Percentiles rank a stretch among this genome's conserved stretches.
phyloP scores from a whole-genome alignment of 768 basidiomycete species.

The Leccinum broughii region DNA sequence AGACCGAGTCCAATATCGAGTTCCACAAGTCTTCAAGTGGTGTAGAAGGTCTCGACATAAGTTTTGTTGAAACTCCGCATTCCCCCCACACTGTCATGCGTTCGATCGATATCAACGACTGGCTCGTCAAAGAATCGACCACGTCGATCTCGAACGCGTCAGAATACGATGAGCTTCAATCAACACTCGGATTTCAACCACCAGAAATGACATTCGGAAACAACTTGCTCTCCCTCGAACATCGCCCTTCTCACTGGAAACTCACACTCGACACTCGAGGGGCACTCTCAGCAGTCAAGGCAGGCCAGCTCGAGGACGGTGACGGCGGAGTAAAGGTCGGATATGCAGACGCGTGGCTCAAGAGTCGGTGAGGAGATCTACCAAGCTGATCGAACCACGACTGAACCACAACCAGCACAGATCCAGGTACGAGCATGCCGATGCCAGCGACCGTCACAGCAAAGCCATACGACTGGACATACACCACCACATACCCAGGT shows the following conservation, averaged over 20 bases:
- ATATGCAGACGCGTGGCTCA: slow-evolving; percentile 93
- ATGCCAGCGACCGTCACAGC: slow-evolving; percentile 72
- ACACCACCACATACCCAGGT: slow-evolving; percentile 86
- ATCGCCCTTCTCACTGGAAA: slow-evolving; percentile 61
- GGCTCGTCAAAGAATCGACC: slow-evolving; percentile 70
- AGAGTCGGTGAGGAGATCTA: slow-evolving; percentile 60
- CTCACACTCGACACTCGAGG: slow-evolving; percentile 66
- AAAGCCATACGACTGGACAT: slow-evolving; percentile 98
- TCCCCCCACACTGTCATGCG: slow-evolving; percentile 20
- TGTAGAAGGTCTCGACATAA: slow-evolving; percentile 55
- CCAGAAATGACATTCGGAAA: slow-evolving; percentile 98
- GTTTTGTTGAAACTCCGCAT: neutral
- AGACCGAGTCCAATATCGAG: slow-evolving; percentile 86
- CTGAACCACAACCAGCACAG: slow-evolving; percentile 49
- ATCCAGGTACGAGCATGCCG: slow-evolving; percentile 58
- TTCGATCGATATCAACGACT: slow-evolving; percentile 64
- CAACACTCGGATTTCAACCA: slow-evolving; percentile 68
- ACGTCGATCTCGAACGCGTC: slow-evolving; percentile 78
- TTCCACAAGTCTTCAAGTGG: slow-evolving; percentile 84
- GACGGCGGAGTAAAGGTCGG: slow-evolving; percentile 94
- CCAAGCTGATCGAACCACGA: neutral
- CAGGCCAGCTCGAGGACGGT: slow-evolving; percentile 70
- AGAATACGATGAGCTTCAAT: slow-evolving; percentile 70
- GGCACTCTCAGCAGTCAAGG: slow-evolving; percentile 72
- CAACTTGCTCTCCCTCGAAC: slow-evolving; percentile 70